A percentile compares a stretch with the other conserved stretches of the same genome.
phyloP scores from a whole-genome alignment of 1,284 basidiomycete species.

The Rhodotorula glutinis region DNA sequence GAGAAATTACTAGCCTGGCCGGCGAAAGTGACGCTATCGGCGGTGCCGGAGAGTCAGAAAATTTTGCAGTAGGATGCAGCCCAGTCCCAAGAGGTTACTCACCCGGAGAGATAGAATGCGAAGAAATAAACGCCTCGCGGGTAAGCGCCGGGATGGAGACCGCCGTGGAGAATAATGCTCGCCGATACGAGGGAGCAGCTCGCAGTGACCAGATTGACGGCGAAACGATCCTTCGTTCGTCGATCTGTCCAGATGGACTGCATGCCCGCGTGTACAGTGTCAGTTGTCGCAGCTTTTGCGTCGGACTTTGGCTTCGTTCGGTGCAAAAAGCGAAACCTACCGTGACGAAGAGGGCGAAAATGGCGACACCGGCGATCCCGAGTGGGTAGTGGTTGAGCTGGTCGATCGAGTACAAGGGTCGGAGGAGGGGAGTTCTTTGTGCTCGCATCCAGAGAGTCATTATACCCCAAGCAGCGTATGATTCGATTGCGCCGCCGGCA shows the following conservation, averaged over 20 bases:
- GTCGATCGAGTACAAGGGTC: not conserved
- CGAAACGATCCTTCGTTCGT: slow-evolving; percentile 58
- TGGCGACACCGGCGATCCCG: slow-evolving; percentile 63
- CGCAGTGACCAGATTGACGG: slow-evolving; percentile 63
- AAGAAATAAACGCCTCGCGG: slow-evolving; percentile 45
- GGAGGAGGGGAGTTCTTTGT: slow-evolving; percentile 41
- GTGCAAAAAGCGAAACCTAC: not conserved
- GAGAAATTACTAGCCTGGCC: slow-evolving; percentile 41
- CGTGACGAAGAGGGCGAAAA: slow-evolving; percentile 58
- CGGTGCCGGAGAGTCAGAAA: too few species aligned
- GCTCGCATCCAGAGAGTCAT: slow-evolving; percentile 72
- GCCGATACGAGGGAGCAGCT: slow-evolving; percentile 53
- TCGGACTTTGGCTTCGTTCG: not conserved
- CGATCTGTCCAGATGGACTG: slow-evolving; percentile 61
- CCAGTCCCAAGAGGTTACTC: not conserved
- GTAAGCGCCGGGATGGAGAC: slow-evolving; percentile 49
- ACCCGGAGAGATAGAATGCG: slow-evolving; percentile 42
- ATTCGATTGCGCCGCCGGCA: slow-evolving; percentile 52
- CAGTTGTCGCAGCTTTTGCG: not conserved
- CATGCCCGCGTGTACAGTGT: not conserved
- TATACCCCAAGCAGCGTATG: slow-evolving; percentile 66
- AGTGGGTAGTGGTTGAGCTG: slow-evolving; percentile 61
- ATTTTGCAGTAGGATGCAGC: too few species aligned
- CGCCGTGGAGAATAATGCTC: slow-evolving; percentile 4
- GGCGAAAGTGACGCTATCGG: slow-evolving; percentile 2